Evolutionary conservation across 1,284 basidiomycete genomes (phyloP).

Genomic region (Fomitiporia mediterranea): DNA sequence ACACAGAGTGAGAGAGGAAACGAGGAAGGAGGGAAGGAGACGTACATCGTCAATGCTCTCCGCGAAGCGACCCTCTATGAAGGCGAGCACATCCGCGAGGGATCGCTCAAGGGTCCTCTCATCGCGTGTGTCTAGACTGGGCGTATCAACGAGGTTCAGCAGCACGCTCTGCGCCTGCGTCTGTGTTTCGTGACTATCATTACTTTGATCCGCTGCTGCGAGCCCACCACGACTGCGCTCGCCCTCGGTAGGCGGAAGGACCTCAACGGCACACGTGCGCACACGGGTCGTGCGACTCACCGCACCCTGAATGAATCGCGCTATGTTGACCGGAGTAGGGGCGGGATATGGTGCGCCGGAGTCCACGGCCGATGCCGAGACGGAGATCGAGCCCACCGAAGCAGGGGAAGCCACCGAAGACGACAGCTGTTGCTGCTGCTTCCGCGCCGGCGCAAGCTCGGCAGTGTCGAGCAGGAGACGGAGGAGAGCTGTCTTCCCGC

Average conservation of each 20-base stretch:
- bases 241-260: constrained; percentile 2
- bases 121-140: constrained; percentile 19
- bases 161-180: constrained; percentile 21
- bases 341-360: background rate
- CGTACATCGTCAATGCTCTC: constrained; percentile 20
- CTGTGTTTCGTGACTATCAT: background rate
- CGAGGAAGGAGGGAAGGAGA: background rate
- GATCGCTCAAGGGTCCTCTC: constrained; percentile 23
- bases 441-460: constrained; percentile 13
- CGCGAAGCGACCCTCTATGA: constrained; percentile 21
- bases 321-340: background rate
- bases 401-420: background rate
- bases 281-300: constrained; percentile 3
- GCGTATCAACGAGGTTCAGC: constrained; percentile 21
- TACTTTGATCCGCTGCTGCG: background rate
- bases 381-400: background rate
- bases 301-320: background rate
- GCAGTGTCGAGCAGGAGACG: constrained; percentile 22
- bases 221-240: background rate
- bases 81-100: constrained; percentile 24
- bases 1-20: background rate
- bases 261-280: constrained; percentile 10
- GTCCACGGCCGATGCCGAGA: background rate
- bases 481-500: constrained; percentile 26
- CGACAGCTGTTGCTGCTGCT: background rate